Evolutionary conservation across 208 protist species (phyloP).

Genomic region (Acanthamoeba healyi): DNA sequence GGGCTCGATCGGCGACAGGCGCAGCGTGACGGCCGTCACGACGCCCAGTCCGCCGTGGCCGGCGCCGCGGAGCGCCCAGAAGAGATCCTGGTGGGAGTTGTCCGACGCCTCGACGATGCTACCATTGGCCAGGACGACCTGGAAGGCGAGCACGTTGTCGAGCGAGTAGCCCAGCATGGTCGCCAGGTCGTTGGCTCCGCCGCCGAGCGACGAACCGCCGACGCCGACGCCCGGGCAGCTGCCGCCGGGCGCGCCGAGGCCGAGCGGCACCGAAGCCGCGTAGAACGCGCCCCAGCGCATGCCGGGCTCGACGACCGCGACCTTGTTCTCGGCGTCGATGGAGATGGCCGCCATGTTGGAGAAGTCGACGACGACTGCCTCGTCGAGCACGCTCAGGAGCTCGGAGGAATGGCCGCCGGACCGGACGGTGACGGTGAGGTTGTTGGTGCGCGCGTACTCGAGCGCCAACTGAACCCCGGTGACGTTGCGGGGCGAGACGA

Average conservation of each 20-base stretch:
- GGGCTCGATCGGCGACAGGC: slow-evolving; percentile 55
- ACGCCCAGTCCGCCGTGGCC: slow-evolving; percentile 80
- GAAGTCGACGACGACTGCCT: slow-evolving; percentile 76
- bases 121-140: slow-evolving; percentile 80
- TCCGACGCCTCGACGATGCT: slow-evolving; percentile 48
- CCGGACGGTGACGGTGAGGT: slow-evolving; percentile 70
- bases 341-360: slow-evolving; percentile 74
- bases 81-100: slow-evolving; percentile 69
- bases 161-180: slow-evolving; percentile 65
- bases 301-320: slow-evolving; percentile 59
- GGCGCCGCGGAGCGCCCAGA: slow-evolving; percentile 78
- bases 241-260: slow-evolving; percentile 72
- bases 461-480: slow-evolving; percentile 67
- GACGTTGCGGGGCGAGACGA: slow-evolving; percentile 62
- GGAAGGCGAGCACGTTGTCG: slow-evolving; percentile 76
- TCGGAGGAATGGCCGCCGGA: slow-evolving; percentile 77
- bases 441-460: slow-evolving; percentile 78
- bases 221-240: slow-evolving; percentile 80
- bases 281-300: slow-evolving; percentile 80
- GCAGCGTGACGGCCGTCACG: slow-evolving; percentile 74
- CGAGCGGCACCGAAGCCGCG: slow-evolving; percentile 18
- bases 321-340: neutral
- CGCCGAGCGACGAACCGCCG: slow-evolving; percentile 76
- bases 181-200: slow-evolving; percentile 75
- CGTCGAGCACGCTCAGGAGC: slow-evolving; percentile 54